phyloP scores from a whole-genome alignment of 208 protist species.

The Blastocrithidia nonstop region DNA sequence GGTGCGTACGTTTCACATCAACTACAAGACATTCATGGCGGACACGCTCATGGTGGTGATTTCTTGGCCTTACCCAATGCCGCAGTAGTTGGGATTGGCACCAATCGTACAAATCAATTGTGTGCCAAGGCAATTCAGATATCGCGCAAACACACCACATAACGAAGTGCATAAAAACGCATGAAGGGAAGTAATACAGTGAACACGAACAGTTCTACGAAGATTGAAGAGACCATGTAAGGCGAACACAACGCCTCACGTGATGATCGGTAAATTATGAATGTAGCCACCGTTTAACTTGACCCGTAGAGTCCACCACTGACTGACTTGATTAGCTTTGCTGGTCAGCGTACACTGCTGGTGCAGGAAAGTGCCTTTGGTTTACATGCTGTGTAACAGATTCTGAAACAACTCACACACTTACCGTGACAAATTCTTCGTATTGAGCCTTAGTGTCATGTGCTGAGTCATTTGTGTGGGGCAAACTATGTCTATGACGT shows the following conservation, averaged over 20 bases:
- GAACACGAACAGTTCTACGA: too few relatives aligned
- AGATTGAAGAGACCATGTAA: slow-evolving; percentile 16
- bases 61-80: slow-evolving; percentile 64
- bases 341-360: slow-evolving; percentile 52
- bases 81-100: slow-evolving; percentile 66
- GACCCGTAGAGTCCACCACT: slow-evolving; percentile 54
- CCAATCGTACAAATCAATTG: slow-evolving; percentile 54
- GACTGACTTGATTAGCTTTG: slow-evolving; percentile 57
- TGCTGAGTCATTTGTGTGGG: slow-evolving; percentile 63
- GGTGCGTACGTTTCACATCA: slow-evolving; percentile 56
- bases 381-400: slow-evolving; percentile 26
- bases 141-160: slow-evolving; percentile 2
- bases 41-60: slow-evolving; percentile 38
- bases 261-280: too few relatives aligned
- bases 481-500: slow-evolving; percentile 72
- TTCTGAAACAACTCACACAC: slow-evolving; percentile 21
- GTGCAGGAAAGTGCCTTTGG: slow-evolving; percentile 42
- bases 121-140: slow-evolving; percentile 35
- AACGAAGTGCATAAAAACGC: not conserved
- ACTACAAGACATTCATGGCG: slow-evolving; percentile 59
- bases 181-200: too few relatives aligned
- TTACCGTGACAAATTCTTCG: slow-evolving; percentile 57
- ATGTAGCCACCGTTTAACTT: slow-evolving; percentile 57
- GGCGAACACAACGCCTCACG: slow-evolving; percentile 19
- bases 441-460: slow-evolving; percentile 47